phyloP scores from a whole-genome alignment of 1,284 basidiomycete species.

The Uromyces viciae-fabae region DNA sequence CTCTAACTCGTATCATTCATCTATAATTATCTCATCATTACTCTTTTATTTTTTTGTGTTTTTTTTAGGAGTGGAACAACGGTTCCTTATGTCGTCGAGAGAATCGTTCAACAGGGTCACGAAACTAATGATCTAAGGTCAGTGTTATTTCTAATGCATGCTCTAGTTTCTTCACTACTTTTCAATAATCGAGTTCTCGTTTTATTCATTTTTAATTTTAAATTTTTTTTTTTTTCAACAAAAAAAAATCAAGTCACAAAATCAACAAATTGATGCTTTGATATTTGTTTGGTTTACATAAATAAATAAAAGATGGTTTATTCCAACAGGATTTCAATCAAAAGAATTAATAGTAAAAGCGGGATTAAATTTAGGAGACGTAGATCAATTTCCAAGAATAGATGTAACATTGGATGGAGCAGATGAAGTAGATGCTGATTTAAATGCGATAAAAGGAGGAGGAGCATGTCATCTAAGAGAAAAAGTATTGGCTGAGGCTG shows the following conservation, averaged over 20 bases:
- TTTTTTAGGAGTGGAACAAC: conserved; percentile 68
- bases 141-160: conserved; percentile 32
- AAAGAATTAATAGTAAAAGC: conserved; percentile 86
- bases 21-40: conserved; percentile 52
- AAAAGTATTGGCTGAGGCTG: conserved; percentile 94
- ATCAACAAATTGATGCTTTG: neutral
- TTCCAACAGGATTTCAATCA: conserved; percentile 93
- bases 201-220: neutral
- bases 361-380: conserved; percentile 78
- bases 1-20: neutral
- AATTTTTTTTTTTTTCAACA: neutral
- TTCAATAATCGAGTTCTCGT: too few relatives aligned
- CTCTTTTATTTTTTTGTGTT: conserved; percentile 74
- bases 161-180: too few relatives aligned
- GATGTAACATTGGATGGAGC: conserved; percentile 97
- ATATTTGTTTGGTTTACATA: neutral
- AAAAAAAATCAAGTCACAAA: neutral
- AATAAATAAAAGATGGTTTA: conserved; percentile 65
- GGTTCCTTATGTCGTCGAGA: conserved; percentile 94
- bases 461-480: conserved; percentile 95
- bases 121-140: conserved; percentile 65
- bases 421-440: conserved; percentile 68
- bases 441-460: conserved; percentile 97
- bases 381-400: conserved; percentile 80
- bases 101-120: conserved; percentile 79